Evolutionary conservation across 352 stramenopile genomes (phyloP).

Genomic region (Achlya hypogyna): DNA sequence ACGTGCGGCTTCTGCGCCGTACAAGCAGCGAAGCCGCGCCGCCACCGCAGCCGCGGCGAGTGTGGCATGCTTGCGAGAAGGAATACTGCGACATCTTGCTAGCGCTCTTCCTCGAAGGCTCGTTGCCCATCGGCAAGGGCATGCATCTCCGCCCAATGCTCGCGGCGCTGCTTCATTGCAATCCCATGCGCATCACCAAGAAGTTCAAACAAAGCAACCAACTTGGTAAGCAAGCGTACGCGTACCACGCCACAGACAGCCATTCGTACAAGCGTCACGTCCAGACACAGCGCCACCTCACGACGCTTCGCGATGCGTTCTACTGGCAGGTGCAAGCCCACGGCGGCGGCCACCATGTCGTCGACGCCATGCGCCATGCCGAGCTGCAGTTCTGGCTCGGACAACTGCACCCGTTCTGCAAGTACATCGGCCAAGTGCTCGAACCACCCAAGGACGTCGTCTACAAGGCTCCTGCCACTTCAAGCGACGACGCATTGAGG

Average conservation of each 20-base stretch:
- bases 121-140: slow-evolving; percentile 50
- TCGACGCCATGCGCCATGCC: slow-evolving; percentile 53
- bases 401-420: slow-evolving; percentile 57
- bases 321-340: slow-evolving; percentile 77
- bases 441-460: background rate
- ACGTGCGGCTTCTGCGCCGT: background rate
- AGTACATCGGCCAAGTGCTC: slow-evolving; percentile 43
- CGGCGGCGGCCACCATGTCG: slow-evolving; percentile 44
- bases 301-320: slow-evolving; percentile 68
- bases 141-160: slow-evolving; percentile 68
- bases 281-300: slow-evolving; percentile 70
- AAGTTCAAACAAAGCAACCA: slow-evolving; percentile 36
- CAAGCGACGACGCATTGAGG: too few species aligned
- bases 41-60: background rate
- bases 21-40: background rate
- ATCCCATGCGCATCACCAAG: slow-evolving; percentile 74
- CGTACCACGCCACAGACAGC: slow-evolving; percentile 22
- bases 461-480: too few species aligned
- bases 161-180: slow-evolving; percentile 64
- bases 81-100: slow-evolving; percentile 78
- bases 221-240: slow-evolving; percentile 76
- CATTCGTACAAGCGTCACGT: slow-evolving; percentile 65
- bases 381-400: slow-evolving; percentile 63
- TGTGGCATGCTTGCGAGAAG: slow-evolving; percentile 57
- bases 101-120: slow-evolving; percentile 70